phyloP scores from a whole-genome alignment of 768 basidiomycete genomes.

The Leucocoprinus leucothites region DNA sequence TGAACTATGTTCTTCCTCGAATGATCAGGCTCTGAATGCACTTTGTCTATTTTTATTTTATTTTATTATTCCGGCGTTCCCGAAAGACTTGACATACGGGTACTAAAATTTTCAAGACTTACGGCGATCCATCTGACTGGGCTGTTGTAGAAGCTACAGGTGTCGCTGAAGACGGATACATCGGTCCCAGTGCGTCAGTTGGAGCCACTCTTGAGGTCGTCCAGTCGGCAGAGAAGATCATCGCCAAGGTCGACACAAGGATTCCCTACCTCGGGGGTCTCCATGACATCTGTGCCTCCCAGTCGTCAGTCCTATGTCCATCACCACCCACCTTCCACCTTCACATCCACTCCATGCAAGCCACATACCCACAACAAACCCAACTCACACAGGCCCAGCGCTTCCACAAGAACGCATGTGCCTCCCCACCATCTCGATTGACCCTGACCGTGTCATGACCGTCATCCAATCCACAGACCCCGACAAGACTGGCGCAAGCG shows the following conservation, averaged over 20 bases:
- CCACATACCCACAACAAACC: constrained; percentile 39
- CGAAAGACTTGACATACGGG: constrained; percentile 45
- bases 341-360: constrained; percentile 27
- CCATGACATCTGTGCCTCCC: constrained; percentile 45
- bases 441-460: constrained; percentile 45
- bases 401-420: constrained; percentile 43
- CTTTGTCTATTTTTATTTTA: too few species aligned
- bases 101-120: constrained; percentile 44
- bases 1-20: neutral
- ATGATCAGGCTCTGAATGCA: neutral
- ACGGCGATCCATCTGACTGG: constrained; percentile 44
- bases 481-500: constrained; percentile 43
- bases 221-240: constrained; percentile 45
- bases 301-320: constrained; percentile 38
- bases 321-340: constrained; percentile 1
- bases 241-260: constrained; percentile 46
- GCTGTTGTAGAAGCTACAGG: constrained; percentile 49
- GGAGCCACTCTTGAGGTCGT: constrained; percentile 47
- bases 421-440: constrained; percentile 42
- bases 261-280: constrained; percentile 45
- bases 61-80: constrained; percentile 48
- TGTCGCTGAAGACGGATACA: constrained; percentile 44
- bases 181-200: constrained; percentile 45
- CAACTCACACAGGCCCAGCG: constrained; percentile 41
- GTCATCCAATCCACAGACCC: constrained; percentile 45